These are phyloP conservation scores for Colletotrichum phormii DNA, from an alignment of 2,329 filamentous ascomycete species.

Conservation along the genomic window DNA sequence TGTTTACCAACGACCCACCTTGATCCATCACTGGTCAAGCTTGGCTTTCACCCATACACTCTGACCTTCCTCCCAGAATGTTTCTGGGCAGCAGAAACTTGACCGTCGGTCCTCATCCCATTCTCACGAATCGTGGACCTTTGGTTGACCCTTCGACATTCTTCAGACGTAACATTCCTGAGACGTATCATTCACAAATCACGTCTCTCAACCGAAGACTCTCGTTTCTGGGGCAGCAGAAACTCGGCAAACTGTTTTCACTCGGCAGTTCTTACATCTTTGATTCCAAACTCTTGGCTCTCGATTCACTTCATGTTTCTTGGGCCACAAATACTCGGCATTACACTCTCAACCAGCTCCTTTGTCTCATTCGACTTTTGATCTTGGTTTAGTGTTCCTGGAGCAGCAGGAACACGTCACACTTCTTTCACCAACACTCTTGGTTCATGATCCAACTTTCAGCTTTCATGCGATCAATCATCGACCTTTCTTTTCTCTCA, in stretches of 20 bases:
- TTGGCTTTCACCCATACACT: background rate
- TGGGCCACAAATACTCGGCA: background rate
- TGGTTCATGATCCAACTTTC: background rate
- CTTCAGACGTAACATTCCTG: background rate
- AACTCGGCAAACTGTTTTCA: background rate
- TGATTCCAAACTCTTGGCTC: background rate
- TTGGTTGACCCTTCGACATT: background rate
- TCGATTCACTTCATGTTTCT: background rate
- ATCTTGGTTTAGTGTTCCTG: background rate
- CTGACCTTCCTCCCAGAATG: background rate
- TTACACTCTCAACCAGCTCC: background rate
- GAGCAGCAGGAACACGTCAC: background rate
- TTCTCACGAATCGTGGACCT: background rate
- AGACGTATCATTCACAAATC: background rate
- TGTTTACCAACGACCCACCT: background rate
- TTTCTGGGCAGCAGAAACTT: background rate
- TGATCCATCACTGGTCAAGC: background rate
- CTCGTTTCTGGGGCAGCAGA: background rate
- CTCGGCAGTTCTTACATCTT: background rate
- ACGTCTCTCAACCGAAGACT: background rate
- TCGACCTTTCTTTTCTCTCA: background rate
- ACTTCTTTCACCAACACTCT: background rate
- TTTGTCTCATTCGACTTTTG: background rate
- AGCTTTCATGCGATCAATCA: background rate
- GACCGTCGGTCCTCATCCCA: background rate